phyloP scores from a whole-genome alignment of 495 filamentous ascomycete species.

The Neurospora hispaniola region DNA sequence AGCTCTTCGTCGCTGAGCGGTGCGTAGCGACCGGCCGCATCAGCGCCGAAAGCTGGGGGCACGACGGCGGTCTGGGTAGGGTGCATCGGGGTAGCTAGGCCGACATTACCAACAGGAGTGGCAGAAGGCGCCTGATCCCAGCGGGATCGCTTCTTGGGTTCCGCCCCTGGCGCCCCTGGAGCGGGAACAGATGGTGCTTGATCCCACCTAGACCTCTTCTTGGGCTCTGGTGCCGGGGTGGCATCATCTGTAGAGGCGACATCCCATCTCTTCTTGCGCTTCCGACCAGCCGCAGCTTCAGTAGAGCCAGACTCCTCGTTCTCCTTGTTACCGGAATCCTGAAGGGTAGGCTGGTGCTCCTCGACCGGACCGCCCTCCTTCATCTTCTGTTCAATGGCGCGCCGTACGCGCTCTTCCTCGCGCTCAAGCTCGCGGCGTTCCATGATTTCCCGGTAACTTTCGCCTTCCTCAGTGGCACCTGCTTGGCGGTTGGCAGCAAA shows the following conservation, averaged over 20 bases:
- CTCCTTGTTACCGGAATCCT: slow-evolving; percentile 55
- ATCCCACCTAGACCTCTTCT: slow-evolving; percentile 84
- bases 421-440: slow-evolving; percentile 80
- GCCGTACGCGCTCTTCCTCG: slow-evolving; percentile 83
- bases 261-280: slow-evolving; percentile 94
- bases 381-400: slow-evolving; percentile 64
- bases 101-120: slow-evolving; percentile 72
- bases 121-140: slow-evolving; percentile 87
- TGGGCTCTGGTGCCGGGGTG: slow-evolving; percentile 39
- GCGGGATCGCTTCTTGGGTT: slow-evolving; percentile 58
- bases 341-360: slow-evolving; percentile 56
- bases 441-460: slow-evolving; percentile 87
- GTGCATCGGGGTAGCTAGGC: slow-evolving; percentile 78
- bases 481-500: slow-evolving; percentile 68
- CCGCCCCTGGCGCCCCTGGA: slow-evolving; percentile 38
- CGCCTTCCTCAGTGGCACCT: slow-evolving; percentile 48
- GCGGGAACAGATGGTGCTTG: slow-evolving; percentile 59
- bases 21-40: slow-evolving; percentile 68
- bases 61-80: slow-evolving; percentile 54
- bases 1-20: slow-evolving; percentile 88
- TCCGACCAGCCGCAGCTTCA: slow-evolving; percentile 52
- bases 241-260: slow-evolving; percentile 42
- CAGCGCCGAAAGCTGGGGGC: slow-evolving; percentile 63
- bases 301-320: slow-evolving; percentile 60
- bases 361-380: slow-evolving; percentile 42